Conservation (phyloP, 768 basidiomycete genomes). For the Mycena leptocephala region DNA sequence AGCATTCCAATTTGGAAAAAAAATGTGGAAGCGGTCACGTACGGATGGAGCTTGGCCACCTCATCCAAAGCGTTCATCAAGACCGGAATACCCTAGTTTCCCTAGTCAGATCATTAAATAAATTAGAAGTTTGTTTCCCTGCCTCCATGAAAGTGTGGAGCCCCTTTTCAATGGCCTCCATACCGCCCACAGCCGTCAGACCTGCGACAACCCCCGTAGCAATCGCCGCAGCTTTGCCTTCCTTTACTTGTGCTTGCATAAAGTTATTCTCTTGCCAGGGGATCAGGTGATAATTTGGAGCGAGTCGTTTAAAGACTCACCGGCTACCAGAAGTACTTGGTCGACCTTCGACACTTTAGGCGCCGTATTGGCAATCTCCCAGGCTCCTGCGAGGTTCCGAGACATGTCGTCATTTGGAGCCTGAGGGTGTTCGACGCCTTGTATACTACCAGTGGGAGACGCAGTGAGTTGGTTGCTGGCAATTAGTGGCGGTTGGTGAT, state of each 20-base stretch:
- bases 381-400: conserved; percentile 28
- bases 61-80: conserved; percentile 44
- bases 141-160: conserved; percentile 40
- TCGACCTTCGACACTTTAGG: conserved; percentile 31
- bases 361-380: conserved; percentile 33
- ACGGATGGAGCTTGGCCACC: conserved; percentile 46
- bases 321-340: conserved; percentile 26
- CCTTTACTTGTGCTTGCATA: conserved; percentile 17
- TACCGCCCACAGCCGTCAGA: conserved; percentile 20
- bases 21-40: background rate
- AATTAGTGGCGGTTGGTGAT: background rate
- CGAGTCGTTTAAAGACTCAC: background rate
- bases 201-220: conserved; percentile 29
- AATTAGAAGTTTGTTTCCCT: conserved; percentile 1
- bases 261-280: conserved; percentile 17
- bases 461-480: conserved; percentile 1
- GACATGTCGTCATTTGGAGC: conserved; percentile 34
- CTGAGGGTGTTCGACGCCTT: background rate
- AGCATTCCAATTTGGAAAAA: background rate
- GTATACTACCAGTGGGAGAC: background rate
- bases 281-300: background rate
- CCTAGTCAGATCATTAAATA: background rate
- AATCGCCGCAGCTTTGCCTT: conserved; percentile 20
- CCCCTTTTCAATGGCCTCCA: conserved; percentile 36
- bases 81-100: background rate